phyloP scores from a whole-genome alignment of 805 yeast genomes.

The Lachancea thermotolerans region DNA sequence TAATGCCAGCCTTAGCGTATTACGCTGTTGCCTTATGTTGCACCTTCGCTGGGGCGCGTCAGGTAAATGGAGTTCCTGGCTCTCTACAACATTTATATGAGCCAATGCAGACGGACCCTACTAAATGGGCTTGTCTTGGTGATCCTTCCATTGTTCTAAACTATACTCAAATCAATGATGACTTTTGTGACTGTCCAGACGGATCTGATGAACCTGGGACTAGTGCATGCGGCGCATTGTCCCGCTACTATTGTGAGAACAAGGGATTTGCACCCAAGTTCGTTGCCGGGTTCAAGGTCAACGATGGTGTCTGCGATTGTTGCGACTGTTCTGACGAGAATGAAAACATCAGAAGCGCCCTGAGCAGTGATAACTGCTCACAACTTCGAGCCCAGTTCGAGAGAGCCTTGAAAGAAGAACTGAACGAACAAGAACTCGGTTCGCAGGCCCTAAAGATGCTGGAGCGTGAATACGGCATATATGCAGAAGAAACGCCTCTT shows the following conservation, averaged over 20 bases:
- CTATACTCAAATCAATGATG: constrained; percentile 68
- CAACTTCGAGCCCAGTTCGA: constrained; percentile 25
- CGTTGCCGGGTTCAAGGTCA: constrained; percentile 61
- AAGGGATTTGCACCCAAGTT: constrained; percentile 57
- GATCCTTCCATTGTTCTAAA: constrained; percentile 61
- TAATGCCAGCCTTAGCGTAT: no score
- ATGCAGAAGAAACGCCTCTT: constrained; percentile 6
- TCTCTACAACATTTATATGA: constrained; percentile 15
- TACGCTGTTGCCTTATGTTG: no score
- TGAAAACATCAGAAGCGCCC: constrained; percentile 4
- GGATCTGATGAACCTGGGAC: constrained; percentile 98
- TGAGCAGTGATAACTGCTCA: constrained; percentile 3
- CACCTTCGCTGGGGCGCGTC: no score
- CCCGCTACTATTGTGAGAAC: constrained; percentile 66
- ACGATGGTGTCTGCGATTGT: constrained; percentile 94
- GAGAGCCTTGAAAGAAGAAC: constrained; percentile 38
- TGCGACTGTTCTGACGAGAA: constrained; percentile 93
- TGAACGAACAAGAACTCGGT: constrained; percentile 48
- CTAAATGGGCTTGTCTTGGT: constrained; percentile 62
- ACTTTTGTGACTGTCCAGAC: constrained; percentile 94
- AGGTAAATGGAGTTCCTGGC: constrained; percentile 17
- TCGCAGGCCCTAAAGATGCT: constrained; percentile 33
- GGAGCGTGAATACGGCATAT: constrained; percentile 13
- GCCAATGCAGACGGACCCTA: constrained; percentile 39
- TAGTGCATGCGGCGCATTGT: constrained; percentile 52